phyloP scores from a whole-genome alignment of 495 filamentous ascomycete species.

The Penicillium paxilli region DNA sequence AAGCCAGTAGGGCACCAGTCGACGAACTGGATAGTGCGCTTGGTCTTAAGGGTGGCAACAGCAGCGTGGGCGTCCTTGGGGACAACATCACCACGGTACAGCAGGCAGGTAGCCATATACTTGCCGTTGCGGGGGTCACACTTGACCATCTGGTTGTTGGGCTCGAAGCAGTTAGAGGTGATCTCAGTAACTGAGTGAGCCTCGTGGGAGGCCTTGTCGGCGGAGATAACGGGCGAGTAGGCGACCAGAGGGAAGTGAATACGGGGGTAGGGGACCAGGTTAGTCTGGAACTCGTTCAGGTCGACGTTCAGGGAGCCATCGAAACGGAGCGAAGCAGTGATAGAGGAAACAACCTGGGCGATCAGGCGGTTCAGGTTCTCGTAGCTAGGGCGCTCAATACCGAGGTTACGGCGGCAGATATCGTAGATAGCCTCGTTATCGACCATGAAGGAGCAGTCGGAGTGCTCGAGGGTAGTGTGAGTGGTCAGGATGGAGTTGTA shows the following conservation, averaged over 20 bases:
- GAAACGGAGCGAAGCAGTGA: constrained; percentile 97
- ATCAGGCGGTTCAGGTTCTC: constrained; percentile 99
- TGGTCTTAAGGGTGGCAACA: constrained; percentile 95
- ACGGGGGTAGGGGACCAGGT: constrained; percentile 96
- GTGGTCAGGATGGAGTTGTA: constrained; percentile 99
- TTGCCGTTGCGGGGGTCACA: constrained; percentile 98
- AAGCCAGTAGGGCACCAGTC: constrained; percentile 99
- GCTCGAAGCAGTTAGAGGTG: constrained; percentile 71
- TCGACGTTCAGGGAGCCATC: constrained; percentile 99
- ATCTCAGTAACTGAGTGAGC: constrained; percentile 69
- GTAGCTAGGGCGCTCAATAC: constrained; percentile 93
- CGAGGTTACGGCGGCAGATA: constrained; percentile 96
- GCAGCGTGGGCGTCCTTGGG: constrained; percentile 91
- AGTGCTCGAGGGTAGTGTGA: constrained; percentile 98
- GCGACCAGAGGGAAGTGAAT: constrained; percentile 98
- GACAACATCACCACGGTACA: constrained; percentile 98
- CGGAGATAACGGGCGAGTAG: constrained; percentile 92
- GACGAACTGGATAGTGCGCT: constrained; percentile 97
- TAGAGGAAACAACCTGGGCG: constrained; percentile 97
- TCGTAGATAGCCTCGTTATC: constrained; percentile 99
- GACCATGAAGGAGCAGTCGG: constrained; percentile 99
- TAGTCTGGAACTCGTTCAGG: constrained; percentile 99
- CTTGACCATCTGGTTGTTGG: constrained; percentile 97
- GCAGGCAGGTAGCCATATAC: constrained; percentile 98
- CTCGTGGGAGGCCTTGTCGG: constrained; percentile 92